These are phyloP conservation scores for Amylocystis lapponica DNA, from an alignment of 768 basidiomycete genomes.

Conservation along the genomic window DNA sequence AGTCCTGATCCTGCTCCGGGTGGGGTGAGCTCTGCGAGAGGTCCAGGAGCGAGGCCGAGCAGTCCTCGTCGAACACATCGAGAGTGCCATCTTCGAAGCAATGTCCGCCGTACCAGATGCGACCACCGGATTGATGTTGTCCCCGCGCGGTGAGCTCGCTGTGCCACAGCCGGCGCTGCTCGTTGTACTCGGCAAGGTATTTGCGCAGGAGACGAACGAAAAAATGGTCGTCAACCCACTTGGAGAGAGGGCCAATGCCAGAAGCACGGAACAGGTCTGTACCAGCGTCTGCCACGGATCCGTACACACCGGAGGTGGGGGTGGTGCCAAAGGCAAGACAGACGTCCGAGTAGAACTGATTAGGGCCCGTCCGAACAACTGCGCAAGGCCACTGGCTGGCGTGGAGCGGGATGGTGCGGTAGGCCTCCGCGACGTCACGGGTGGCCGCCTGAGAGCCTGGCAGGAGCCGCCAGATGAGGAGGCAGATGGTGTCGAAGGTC, in stretches of 20 bases:
- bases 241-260: conserved; percentile 11
- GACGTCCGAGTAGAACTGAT: conserved; percentile 3
- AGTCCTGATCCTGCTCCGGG: not conserved
- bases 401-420: conserved; percentile 26
- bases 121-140: conserved; percentile 8
- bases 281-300: conserved; percentile 6
- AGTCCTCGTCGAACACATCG: conserved; percentile 22
- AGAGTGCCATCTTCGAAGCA: conserved; percentile 6
- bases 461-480: conserved; percentile 28
- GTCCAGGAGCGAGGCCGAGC: conserved; percentile 11
- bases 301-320: not conserved
- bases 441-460: conserved; percentile 29
- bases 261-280: conserved; percentile 8
- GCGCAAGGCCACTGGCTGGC: conserved; percentile 30
- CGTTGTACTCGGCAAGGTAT: conserved; percentile 23
- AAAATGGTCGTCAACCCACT: conserved; percentile 2
- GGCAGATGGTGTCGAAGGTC: conserved; percentile 29
- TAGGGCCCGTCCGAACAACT: conserved; percentile 14
- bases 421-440: conserved; percentile 34
- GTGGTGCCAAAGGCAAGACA: conserved; percentile 3
- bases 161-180: not conserved
- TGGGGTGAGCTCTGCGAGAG: conserved; percentile 6
- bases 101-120: conserved; percentile 16
- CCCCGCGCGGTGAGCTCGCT: not conserved
- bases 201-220: conserved; percentile 13